These are phyloP conservation scores for Tilletia walkeri DNA, from an alignment of 1,284 basidiomycete genomes.

Conservation along the genomic window DNA sequence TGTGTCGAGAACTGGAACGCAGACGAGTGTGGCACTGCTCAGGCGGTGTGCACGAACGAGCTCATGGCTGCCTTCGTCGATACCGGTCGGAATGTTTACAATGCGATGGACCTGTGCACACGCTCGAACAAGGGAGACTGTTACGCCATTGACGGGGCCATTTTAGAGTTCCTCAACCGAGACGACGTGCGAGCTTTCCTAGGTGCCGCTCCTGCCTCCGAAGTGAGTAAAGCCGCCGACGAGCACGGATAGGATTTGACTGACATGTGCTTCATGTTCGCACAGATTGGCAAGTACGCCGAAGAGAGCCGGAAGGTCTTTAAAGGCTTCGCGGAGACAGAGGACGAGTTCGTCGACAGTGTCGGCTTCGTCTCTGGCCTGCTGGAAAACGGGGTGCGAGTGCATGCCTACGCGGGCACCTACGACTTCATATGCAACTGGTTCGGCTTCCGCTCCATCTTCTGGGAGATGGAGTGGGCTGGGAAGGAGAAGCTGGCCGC, in stretches of 20 bases:
- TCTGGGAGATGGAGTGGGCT: constrained; percentile 10
- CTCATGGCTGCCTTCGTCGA: constrained; percentile 32
- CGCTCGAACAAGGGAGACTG: not conserved
- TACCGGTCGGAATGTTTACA: constrained; percentile 46
- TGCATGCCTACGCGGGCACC: constrained; percentile 4
- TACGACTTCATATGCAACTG: constrained; percentile 16
- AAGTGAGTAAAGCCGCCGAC: not conserved
- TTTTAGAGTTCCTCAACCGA: constrained; percentile 4
- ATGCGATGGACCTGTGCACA: constrained; percentile 39
- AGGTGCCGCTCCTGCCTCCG: not conserved
- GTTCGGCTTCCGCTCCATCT: constrained; percentile 3
- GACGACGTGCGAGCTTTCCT: not conserved
- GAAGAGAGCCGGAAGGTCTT: not conserved
- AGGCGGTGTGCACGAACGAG: constrained; percentile 18
- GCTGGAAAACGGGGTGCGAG: not conserved
- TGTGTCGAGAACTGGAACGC: constrained; percentile 1
- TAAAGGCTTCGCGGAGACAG: not conserved
- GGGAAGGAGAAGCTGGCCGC: not conserved
- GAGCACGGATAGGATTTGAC: not conserved
- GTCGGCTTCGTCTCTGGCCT: constrained; percentile 3
- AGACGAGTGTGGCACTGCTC: constrained; percentile 6
- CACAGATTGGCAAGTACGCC: constrained; percentile 12
- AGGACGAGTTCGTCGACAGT: constrained; percentile 6
- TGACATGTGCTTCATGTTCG: not conserved
- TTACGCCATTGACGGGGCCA: constrained; percentile 10